These are phyloP conservation scores for Isabelozyma heimii DNA, from an alignment of 805 yeast genomes.

Conservation along the genomic window DNA sequence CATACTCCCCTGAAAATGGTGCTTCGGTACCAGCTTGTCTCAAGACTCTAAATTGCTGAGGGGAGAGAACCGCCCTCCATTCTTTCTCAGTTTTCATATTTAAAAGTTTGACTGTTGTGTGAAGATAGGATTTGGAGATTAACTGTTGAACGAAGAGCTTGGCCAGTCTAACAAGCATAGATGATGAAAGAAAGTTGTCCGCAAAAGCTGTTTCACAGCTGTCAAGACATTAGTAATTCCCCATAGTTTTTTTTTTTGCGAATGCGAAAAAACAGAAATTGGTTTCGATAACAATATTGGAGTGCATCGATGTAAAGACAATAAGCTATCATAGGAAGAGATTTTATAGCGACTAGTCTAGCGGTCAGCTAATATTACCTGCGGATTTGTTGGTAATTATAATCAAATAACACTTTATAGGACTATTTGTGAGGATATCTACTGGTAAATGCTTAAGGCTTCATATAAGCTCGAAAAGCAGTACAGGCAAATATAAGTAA, in stretches of 20 bases:
- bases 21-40: constrained; percentile 73
- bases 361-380: no score
- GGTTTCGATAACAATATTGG: no score
- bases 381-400: no score
- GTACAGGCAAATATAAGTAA: no score
- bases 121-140: neutral
- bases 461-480: no score
- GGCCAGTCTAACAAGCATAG: neutral
- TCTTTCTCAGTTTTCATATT: constrained; percentile 49
- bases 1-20: constrained; percentile 63
- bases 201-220: neutral
- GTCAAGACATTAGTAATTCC: neutral
- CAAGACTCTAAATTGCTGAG: constrained; percentile 75
- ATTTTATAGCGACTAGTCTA: no score
- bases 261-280: neutral
- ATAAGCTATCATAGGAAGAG: no score
- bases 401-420: no score
- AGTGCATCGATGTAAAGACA: no score
- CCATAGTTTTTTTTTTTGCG: neutral
- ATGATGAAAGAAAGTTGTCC: neutral
- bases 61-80: constrained; percentile 77
- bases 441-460: no score
- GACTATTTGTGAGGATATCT: no score
- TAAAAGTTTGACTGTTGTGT: neutral
- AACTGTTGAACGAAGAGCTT: no score